Conservation (phyloP, 2,329 filamentous ascomycete genomes). For the Laburnicola sp. region DNA sequence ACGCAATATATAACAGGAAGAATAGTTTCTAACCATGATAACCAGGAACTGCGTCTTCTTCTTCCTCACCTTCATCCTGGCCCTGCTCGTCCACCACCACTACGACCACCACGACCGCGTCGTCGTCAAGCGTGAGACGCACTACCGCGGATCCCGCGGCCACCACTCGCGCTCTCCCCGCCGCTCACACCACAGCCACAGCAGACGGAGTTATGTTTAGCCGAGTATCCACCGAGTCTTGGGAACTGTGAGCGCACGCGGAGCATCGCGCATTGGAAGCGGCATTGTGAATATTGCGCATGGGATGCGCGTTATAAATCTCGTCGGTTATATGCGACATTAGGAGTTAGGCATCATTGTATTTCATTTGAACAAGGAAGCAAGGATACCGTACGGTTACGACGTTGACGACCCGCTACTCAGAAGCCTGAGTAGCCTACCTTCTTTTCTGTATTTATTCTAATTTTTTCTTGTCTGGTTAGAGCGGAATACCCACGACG, state of each 20-base stretch:
- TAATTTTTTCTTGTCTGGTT: background rate
- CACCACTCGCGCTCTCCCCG: conserved; percentile 45
- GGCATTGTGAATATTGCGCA: background rate
- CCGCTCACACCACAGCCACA: conserved; percentile 43
- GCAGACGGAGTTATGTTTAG: conserved; percentile 41
- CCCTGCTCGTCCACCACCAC: conserved; percentile 59
- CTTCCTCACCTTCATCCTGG: conserved; percentile 55
- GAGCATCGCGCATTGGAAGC: background rate
- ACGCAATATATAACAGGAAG: conserved; percentile 1
- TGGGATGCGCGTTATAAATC: too few relatives aligned
- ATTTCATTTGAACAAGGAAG: background rate
- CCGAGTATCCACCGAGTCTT: background rate
- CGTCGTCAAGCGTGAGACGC: conserved; percentile 57
- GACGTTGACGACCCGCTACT: conserved; percentile 1
- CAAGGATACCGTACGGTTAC: background rate
- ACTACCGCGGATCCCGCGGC: conserved; percentile 49
- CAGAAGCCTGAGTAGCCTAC: background rate
- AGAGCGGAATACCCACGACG: conserved; percentile 8
- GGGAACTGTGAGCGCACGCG: background rate
- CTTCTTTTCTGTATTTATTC: conserved; percentile 2
- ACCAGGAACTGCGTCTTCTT: conserved; percentile 45
- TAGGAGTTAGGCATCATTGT: too few relatives aligned
- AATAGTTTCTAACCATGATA: background rate
- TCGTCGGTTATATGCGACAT: too few relatives aligned
- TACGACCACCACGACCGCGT: conserved; percentile 53